Base-by-base conservation (phyloP, 306 rosid species). In the Prunus fruticosa region DNA sequence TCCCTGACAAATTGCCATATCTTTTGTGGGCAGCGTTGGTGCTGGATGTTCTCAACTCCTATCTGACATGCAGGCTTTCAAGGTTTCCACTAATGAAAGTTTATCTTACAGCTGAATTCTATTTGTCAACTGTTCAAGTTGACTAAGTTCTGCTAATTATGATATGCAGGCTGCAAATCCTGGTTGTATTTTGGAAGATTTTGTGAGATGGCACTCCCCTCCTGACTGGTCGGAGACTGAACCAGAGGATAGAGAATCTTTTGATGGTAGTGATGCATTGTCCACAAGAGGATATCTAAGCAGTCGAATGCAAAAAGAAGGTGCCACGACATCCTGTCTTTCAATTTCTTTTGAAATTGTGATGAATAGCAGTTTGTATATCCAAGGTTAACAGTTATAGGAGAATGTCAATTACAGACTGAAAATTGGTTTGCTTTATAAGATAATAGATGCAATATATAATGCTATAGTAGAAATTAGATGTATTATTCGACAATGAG, bases 41-140 rank as follows among this genome's bases (percentile, higher is more conserved):
- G 99, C 97, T 82, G 99, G 97, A 67, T 96, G 99, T 86, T 96
- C 99, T 71, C 99, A 96, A 85, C 97, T 96, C 64, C 97, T 92
- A 76, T 96, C 99, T 19, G 99, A 96, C 81, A 96, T 96, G 99
- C 99, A 96, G 84, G 98, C 99, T 81, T 96, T 92, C 91, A 96
- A 96, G 98, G 99, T 92, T 70, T 52, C 76, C 77, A 62, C 74
- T 76, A 76, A 58, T 76, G 73, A 75, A 72, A 74, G 66, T 46
- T 83, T 79, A 70, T 76, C 76, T 71, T 32, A 18, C 46, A 69
- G 52, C 60, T 56, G 63, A 79, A 62, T 80, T 73, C 65, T 72
- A 81, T 66, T 72, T 54, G 56, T 79, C 27, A 43, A 27, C 71
- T 79, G 6, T 11, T 45, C 12, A 45, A 22, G 28, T 46, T 69